These are phyloP conservation scores for Misopates orontium DNA, from an alignment of 257 asterid genomes.

Conservation along the genomic window DNA sequence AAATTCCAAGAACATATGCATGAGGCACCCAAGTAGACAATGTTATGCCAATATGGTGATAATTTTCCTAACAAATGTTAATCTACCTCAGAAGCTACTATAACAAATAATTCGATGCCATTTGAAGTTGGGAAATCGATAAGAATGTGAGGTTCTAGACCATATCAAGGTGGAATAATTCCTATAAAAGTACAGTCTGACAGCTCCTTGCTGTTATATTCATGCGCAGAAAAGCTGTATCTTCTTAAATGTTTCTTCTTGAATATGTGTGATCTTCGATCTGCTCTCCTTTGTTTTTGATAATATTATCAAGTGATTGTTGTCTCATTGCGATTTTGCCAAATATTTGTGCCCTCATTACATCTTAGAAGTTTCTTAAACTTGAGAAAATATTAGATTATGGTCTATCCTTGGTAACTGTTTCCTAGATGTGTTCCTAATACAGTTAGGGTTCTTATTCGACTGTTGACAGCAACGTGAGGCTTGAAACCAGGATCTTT, in stretches of 20 bases:
- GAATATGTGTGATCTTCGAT: slow-evolving; percentile 1
- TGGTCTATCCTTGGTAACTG: slow-evolving; percentile 5
- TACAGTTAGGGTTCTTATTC: slow-evolving; percentile 13
- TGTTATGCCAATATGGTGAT: too few species aligned
- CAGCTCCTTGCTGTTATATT: slow-evolving; percentile 6
- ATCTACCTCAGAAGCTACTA: neutral
- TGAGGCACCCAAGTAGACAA: too few species aligned
- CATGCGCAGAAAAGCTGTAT: slow-evolving; percentile 11
- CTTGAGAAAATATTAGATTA: slow-evolving; percentile 3
- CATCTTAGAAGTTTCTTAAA: slow-evolving; percentile 6
- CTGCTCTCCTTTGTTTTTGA: neutral
- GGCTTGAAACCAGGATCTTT: slow-evolving; percentile 9
- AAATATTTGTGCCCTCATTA: slow-evolving; percentile 12
- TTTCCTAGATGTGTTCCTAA: slow-evolving; percentile 2
- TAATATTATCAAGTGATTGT: slow-evolving; percentile 14
- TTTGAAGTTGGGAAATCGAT: slow-evolving; percentile 15
- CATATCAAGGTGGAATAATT: slow-evolving; percentile 2
- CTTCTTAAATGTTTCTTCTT: slow-evolving; percentile 1
- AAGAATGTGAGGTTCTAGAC: neutral
- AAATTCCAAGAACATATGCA: too few species aligned
- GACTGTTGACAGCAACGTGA: slow-evolving; percentile 13
- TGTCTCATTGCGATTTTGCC: slow-evolving; percentile 18
- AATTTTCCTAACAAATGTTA: neutral
- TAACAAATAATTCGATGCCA: slow-evolving; percentile 4
- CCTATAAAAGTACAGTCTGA: slow-evolving; percentile 13